Evolutionary conservation across 2,329 filamentous ascomycete genomes (phyloP).

Genomic region (Colletotrichum musicola): DNA sequence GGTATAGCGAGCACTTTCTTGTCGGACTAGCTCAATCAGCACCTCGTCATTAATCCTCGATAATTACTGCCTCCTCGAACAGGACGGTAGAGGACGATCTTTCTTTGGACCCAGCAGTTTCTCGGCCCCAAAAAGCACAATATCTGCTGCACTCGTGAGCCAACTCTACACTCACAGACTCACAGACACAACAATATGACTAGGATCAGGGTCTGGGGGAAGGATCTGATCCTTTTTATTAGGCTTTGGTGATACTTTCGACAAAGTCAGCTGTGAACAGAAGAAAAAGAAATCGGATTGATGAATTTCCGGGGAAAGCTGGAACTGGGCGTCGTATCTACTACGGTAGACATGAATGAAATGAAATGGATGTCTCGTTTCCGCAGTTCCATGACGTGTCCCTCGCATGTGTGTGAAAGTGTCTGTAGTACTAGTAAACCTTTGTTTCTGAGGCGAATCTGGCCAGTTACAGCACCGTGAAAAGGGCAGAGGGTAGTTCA

Average conservation of each 20-base stretch:
- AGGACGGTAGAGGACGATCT: background rate
- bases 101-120: slow-evolving; percentile 1
- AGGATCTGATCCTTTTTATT: background rate
- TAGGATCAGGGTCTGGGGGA: background rate
- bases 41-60: slow-evolving; percentile 18
- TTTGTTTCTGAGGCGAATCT: background rate
- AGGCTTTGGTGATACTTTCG: slow-evolving; percentile 1
- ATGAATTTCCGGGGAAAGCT: slow-evolving; percentile 8
- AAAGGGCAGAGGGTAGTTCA: no score
- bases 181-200: background rate
- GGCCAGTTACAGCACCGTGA: no score
- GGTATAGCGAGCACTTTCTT: slow-evolving; percentile 23
- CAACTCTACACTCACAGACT: background rate
- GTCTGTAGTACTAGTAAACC: background rate
- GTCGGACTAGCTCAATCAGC: slow-evolving; percentile 23
- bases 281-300: slow-evolving; percentile 15
- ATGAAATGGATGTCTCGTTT: slow-evolving; percentile 38
- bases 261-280: slow-evolving; percentile 2
- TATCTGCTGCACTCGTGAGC: background rate
- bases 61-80: background rate
- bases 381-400: slow-evolving; percentile 1
- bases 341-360: slow-evolving; percentile 39
- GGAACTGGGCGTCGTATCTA: slow-evolving; percentile 25
- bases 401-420: background rate
- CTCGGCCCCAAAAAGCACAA: background rate